Base-by-base conservation (phyloP, 2,329 filamentous ascomycete genomes). In the Daldinia eschscholtzii region DNA sequence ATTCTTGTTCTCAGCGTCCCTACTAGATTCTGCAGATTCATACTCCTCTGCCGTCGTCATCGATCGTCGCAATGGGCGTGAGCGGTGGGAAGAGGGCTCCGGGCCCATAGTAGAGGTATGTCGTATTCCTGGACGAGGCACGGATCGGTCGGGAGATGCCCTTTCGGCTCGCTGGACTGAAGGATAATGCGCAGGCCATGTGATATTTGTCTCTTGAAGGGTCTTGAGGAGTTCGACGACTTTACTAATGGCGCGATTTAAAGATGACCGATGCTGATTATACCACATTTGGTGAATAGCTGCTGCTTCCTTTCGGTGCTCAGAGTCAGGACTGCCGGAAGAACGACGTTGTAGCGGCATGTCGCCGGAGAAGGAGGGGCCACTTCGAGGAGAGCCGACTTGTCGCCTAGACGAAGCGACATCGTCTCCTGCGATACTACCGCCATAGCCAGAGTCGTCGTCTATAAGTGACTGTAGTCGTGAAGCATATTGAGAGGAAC, bases 111-210 rank as follows among this genome's bases (percentile, higher is more conserved):
- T 89, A 62, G 89, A 86, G 1, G 90, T 86, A 72, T 92, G 91
- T 37, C 85, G 81, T 58, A 93, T 80, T 23, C 85, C 85, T 10
- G 91, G 91, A 30, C 91, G 85, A 13, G 87, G 83, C 15, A 87
- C 84, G 30, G 85, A 83, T 56, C 83, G 61, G 12, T 73, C 76
- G n/a, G 82, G 75, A 30, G 79, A 76, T 50, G 82, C 74, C 67
- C 78, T 70, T 59, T 88, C 85, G 37, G 88, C 78, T 71, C 89
- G 85, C 77, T 93, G 90, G 2, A 95, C 90, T 1, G 94, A 93
- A 60, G 96, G 96, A 79, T 99, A 99, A 78, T 97, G 93, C 35
- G 94, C 95, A 1, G 96, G 96, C 96, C 96, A 98, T 76, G 90
- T 88, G 13, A 91, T 84, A 77, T 99, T 99, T 87, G 93, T 96